Evolutionary conservation across 2,329 filamentous ascomycete species (phyloP).

Genomic region (Shiraia bambusicola): DNA sequence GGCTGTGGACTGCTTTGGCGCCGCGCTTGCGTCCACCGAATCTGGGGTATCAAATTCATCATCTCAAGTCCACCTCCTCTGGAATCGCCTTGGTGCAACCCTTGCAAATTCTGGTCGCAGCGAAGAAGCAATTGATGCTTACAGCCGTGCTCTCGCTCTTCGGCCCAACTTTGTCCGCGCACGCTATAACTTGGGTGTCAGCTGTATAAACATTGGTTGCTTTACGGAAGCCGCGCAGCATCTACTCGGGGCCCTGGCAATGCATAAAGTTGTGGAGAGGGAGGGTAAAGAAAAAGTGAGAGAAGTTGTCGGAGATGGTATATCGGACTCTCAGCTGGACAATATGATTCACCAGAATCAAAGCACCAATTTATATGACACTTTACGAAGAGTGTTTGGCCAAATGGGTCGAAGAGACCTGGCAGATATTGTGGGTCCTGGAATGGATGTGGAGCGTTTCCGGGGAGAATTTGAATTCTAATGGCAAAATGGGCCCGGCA

Average conservation of each 20-base stretch:
- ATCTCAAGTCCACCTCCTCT: conserved; percentile 87
- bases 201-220: conserved; percentile 96
- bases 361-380: conserved; percentile 96
- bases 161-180: conserved; percentile 96
- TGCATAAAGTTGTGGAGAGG: conserved; percentile 92
- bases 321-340: conserved; percentile 74
- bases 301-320: conserved; percentile 67
- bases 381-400: conserved; percentile 87
- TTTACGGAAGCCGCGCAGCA: conserved; percentile 91
- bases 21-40: conserved; percentile 83
- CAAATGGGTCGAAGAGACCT: conserved; percentile 91
- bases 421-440: conserved; percentile 80
- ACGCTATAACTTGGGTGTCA: conserved; percentile 93
- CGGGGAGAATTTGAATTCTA: conserved; percentile 87
- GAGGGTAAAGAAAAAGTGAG: conserved; percentile 80
- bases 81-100: conserved; percentile 95
- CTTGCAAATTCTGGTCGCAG: conserved; percentile 90
- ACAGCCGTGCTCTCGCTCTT: conserved; percentile 85
- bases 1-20: conserved; percentile 96
- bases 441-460: conserved; percentile 89
- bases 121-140: conserved; percentile 95
- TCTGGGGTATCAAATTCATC: conserved; percentile 79
- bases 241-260: conserved; percentile 84
- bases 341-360: conserved; percentile 92
- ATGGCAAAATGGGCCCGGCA: conserved; percentile 4